These are phyloP conservation scores for Tolypocladium cylindrosporum DNA, from an alignment of 2,329 filamentous ascomycete genomes.

Conservation along the genomic window DNA sequence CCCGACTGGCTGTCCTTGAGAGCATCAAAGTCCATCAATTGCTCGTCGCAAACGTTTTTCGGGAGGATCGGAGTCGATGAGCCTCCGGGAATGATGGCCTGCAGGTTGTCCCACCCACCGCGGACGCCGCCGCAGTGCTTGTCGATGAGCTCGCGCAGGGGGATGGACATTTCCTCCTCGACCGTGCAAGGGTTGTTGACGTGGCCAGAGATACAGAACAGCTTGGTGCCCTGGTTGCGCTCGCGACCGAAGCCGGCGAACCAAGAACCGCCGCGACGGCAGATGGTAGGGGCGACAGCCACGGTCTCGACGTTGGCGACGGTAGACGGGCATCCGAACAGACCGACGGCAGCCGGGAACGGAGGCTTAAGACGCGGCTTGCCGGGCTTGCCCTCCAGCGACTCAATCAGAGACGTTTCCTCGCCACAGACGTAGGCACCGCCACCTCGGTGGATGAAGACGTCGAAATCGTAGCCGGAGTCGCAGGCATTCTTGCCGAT, in stretches of 20 bases:
- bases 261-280: slow-evolving; percentile 84
- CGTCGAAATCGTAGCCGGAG: slow-evolving; percentile 94
- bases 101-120: slow-evolving; percentile 95
- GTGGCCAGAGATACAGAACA: slow-evolving; percentile 96
- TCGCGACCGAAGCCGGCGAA: slow-evolving; percentile 91
- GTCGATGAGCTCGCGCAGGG: slow-evolving; percentile 90
- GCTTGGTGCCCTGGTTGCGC: slow-evolving; percentile 93
- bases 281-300: slow-evolving; percentile 91
- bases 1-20: slow-evolving; percentile 97
- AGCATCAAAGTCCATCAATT: slow-evolving; percentile 98
- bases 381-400: slow-evolving; percentile 94
- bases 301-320: slow-evolving; percentile 98
- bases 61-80: slow-evolving; percentile 95
- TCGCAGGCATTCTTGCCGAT: slow-evolving; percentile 98
- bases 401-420: slow-evolving; percentile 96
- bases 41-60: slow-evolving; percentile 81
- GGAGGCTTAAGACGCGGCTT: slow-evolving; percentile 98
- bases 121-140: slow-evolving; percentile 96
- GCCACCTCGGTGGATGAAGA: slow-evolving; percentile 92
- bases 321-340: slow-evolving; percentile 96
- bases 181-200: slow-evolving; percentile 98
- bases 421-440: slow-evolving; percentile 98
- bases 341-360: slow-evolving; percentile 92
- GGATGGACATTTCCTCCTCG: slow-evolving; percentile 99
- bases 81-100: slow-evolving; percentile 89